A percentile compares a stretch with the other conserved stretches of the same genome.
Conservation (phyloP, 2,329 filamentous ascomycete species). For the Colletotrichum karsti region DNA sequence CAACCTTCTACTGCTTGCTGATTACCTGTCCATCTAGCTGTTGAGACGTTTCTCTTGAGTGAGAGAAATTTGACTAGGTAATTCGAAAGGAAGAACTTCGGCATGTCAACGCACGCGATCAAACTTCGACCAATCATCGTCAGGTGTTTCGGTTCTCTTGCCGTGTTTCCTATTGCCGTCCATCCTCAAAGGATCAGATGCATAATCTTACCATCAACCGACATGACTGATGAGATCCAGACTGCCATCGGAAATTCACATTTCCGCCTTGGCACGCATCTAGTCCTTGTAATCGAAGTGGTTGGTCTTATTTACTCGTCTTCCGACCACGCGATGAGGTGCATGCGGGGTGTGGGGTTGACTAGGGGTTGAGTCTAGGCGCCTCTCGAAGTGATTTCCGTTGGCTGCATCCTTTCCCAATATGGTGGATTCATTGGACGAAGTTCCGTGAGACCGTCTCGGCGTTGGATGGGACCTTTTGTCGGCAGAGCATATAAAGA, state of each 20-base stretch:
- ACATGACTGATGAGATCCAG: neutral
- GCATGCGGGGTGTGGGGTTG: neutral
- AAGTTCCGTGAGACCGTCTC: neutral
- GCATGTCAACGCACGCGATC: too few relatives aligned
- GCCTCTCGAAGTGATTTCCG: neutral
- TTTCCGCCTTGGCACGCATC: neutral
- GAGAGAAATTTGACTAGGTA: too few relatives aligned
- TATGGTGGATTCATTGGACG: neutral
- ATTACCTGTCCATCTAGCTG: too few relatives aligned
- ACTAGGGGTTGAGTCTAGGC: neutral
- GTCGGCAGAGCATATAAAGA: neutral
- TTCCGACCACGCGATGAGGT: neutral
- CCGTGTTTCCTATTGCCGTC: neutral
- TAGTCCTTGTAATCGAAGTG: too few relatives aligned
- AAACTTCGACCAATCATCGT: constrained; percentile 26
- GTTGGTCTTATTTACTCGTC: too few relatives aligned
- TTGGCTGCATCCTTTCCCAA: neutral
- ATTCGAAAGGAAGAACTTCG: too few relatives aligned
- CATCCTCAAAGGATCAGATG: neutral
- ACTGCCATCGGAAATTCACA: neutral
- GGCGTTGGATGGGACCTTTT: neutral
- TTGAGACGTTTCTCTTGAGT: too few relatives aligned
- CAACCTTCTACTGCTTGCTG: too few relatives aligned
- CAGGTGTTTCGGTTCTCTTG: neutral
- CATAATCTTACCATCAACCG: neutral